Evolutionary conservation across 2,329 filamentous ascomycete species (phyloP), one percentile per base, ranked within the genome.

Genomic region (Cryphonectria radicalis): DNA sequence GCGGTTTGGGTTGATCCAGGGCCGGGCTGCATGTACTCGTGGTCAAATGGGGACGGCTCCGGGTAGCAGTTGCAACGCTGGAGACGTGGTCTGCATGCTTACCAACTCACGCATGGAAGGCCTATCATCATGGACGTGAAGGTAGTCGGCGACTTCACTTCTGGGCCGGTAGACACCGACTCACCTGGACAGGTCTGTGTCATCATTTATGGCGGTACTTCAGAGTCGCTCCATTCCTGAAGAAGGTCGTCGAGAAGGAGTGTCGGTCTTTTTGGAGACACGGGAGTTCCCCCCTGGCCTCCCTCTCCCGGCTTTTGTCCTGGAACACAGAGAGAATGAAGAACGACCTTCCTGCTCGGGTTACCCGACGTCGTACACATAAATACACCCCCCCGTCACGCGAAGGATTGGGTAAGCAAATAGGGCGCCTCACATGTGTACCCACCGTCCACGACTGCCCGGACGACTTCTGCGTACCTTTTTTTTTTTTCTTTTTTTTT

Each of bases 401-500:
- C 55, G 55, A 59, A 59, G 55, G 55, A 59, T 17, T 59, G 28
- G 28, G 55, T 59, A 59, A 59, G 55, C 55, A 59, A 59, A 59
- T 59, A 59, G 28, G 28, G 25, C 28, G 55, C 25, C 55, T 59
- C 55, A 7, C 55, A 59, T 59, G 28, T 32, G 55, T 32, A 59
- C 28, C 55, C 55, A 59, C 55, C 6, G 55, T 8, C 28, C 55
- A 59, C 55, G 28, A 59, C 55, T 19, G 11, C 55, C 55, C 28
- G 28, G 13, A 32, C 28, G 28, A 32, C 6, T 8, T 17, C 55
- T 59, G 55, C 55, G 13, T 35, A 59, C 25, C 28, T 28, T 28
- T 28, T 28, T 2, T 28, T 1, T 28, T 28, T 28, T 28, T 28
- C n/a, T 28, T 28, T 28, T 28, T 28, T 28, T 28, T 28, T 28